Evolutionary conservation across 495 filamentous ascomycete genomes (phyloP), one percentile per base, ranked within the genome.

Genomic region (Penicillium paradoxum): DNA sequence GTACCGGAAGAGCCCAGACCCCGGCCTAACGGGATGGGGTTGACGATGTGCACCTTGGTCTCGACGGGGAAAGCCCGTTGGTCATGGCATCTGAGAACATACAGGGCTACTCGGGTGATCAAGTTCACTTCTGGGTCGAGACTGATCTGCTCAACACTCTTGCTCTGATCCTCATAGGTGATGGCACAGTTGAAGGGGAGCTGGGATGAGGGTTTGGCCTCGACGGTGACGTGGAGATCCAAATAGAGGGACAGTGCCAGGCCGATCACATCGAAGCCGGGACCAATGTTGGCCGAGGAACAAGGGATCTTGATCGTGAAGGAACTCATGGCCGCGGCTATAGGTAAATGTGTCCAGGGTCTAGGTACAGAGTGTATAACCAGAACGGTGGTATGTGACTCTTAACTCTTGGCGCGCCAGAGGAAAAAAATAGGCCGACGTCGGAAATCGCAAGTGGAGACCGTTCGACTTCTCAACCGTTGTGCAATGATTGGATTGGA

Each of bases 191-290:
- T 95, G 46, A 93, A 79, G 2, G 87, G 82, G 22, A 81, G 69
- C 18, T 73, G 53, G 0, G 86, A 87, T 7, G 69, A 62, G 11
- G 63, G 22, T 39, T 75, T 68, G 57, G 75, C 65, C 65, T 88
- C 78, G 54, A 93, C 70, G 22, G 80, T 86, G 62, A 97, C 85
- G 27, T 80, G 79, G 37, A 97, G 73, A 71, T 96, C 90, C 42
- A 97, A 86, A 71, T 87, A 90, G 65, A 96, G 84, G 44, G 89
- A 91, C 63, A 98, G 75, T 2, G 92, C 92, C 48, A 98, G 81
- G 48, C 93, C 93, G 68, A 97, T 91, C 61, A 97, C 92, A 70
- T 98, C 93, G 75, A 97, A 98, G 14, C 93, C 93, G 25, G 93
- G 93, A 38, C 86, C 91, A 64, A 97, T 95, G 76, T 97, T 97